Evolutionary conservation across 139 green algal genomes (phyloP), one percentile per base, ranked within the genome.

Genomic region (Pseudopediastrum boryanum): DNA sequence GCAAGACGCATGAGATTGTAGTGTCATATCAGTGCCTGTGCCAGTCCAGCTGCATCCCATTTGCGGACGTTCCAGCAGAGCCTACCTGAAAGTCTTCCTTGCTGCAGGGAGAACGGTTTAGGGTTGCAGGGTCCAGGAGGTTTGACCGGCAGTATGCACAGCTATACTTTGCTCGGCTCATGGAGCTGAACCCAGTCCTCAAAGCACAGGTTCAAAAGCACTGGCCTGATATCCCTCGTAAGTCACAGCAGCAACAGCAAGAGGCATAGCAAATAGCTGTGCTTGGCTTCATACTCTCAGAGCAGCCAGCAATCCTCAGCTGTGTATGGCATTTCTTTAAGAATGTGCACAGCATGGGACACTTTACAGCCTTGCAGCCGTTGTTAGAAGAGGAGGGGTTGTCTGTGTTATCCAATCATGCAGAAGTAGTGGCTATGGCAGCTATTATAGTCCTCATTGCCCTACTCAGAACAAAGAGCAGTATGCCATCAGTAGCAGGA

Each of bases 111-210:
- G 65, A 86, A 19, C 71, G 82, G 9, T 95, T 91, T 67, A 44
- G 79, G 21, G 35, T 90, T 1, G 16, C 35, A 4, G 83, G 89
- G 2, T 41, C 48, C 44, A 62, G 81, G n/a, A 87, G 80, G 27
- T 95, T 94, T 77, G 89, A 94, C 21, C 81, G 90, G 12, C 96
- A 99, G 89, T 99, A 96, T 71, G 90, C 92, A 1, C 93, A 97
- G 81, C 86, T 98, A 10, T 99, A 99, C 84, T 99, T 95, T 80
- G 83, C 81, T 7, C 89, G 96, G 1, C 85, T 98, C 16, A 85
- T 86, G 73, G 66, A 79, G 33, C 89, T 98, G 81, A 70, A 77
- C 6, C 71, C 77, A 3, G 4, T 80, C 0, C 63, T 97, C 66
- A 25, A 77, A 43, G 39, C 84, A 31, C 58, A 71, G 3, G 90